phyloP scores from a whole-genome alignment of 768 basidiomycete species.

The Suillus variegatus region DNA sequence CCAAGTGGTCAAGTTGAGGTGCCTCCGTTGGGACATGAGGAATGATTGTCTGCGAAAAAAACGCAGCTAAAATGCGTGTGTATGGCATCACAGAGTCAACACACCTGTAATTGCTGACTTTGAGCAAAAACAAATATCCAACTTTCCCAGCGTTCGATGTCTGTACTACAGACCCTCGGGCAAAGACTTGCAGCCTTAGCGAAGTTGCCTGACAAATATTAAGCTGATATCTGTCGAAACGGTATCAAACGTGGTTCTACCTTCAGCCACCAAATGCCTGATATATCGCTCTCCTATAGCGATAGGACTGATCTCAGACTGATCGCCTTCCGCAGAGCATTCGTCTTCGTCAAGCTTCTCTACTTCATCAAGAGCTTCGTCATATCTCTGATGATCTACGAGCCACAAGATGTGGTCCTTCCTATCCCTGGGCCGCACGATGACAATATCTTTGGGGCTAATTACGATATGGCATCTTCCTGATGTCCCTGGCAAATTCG shows the following conservation, averaged over 20 bases:
- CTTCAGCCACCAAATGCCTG: conserved; percentile 79
- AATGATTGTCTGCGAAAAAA: conserved; percentile 73
- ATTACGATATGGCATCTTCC: conserved; percentile 76
- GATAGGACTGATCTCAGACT: conserved; percentile 50
- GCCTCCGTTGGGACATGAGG: conserved; percentile 84
- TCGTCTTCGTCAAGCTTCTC: conserved; percentile 55
- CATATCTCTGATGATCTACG: conserved; percentile 81
- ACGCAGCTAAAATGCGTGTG: not conserved
- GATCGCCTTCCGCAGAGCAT: conserved; percentile 31
- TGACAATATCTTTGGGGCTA: conserved; percentile 83
- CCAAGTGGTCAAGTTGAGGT: conserved; percentile 78
- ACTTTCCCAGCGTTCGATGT: conserved; percentile 88
- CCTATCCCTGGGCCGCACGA: conserved; percentile 85
- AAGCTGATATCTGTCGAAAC: not conserved
- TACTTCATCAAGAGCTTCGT: conserved; percentile 83
- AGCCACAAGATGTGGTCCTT: conserved; percentile 93
- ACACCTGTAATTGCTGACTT: conserved; percentile 74
- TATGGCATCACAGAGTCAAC: conserved; percentile 18
- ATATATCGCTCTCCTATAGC: conserved; percentile 88
- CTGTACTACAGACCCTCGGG: conserved; percentile 82
- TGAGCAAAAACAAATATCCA: conserved; percentile 93
- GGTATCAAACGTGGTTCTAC: conserved; percentile 39
- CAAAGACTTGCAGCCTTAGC: conserved; percentile 78
- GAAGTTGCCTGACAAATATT: conserved; percentile 50
- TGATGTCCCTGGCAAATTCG: conserved; percentile 21